phyloP scores from a whole-genome alignment of 805 yeast species.

The Lachancea kluyveri region DNA sequence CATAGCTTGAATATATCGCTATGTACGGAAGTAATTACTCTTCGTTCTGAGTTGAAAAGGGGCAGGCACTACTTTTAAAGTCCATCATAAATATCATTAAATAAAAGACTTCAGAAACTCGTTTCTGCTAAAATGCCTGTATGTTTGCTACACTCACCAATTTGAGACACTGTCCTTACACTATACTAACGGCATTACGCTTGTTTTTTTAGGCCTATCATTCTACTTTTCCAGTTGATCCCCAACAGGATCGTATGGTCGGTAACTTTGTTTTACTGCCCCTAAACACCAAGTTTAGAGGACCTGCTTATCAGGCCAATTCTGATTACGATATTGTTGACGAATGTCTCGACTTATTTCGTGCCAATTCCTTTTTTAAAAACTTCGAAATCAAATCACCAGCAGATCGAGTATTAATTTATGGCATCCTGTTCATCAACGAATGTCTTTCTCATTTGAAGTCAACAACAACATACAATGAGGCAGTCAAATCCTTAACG shows the following conservation, averaged over 20 bases:
- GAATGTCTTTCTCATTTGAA: constrained; percentile 70
- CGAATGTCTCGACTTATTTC: constrained; percentile 82
- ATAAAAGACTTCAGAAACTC: too few species aligned
- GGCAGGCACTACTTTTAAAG: too few species aligned
- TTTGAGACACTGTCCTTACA: too few species aligned
- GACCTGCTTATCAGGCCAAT: constrained; percentile 81
- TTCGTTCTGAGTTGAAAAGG: too few species aligned
- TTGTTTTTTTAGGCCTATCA: constrained; percentile 51
- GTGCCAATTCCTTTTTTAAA: constrained; percentile 94
- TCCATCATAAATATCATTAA: too few species aligned
- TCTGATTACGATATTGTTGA: constrained; percentile 85
- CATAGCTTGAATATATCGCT: too few species aligned
- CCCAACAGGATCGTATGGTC: constrained; percentile 51
- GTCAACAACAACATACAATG: constrained; percentile 42
- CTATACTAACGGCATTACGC: constrained; percentile 2
- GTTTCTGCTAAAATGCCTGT: too few species aligned
- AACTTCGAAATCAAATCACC: constrained; percentile 96
- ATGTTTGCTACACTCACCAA: too few species aligned
- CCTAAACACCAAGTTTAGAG: constrained; percentile 74
- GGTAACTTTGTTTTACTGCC: constrained; percentile 86
- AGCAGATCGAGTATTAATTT: constrained; percentile 85
- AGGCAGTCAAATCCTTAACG: constrained; percentile 64
- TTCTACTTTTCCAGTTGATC: constrained; percentile 68
- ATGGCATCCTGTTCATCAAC: constrained; percentile 85
- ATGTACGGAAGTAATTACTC: too few species aligned